Evolutionary conservation across 306 rosid genomes (phyloP).

Genomic region (Glycine latifolia): DNA sequence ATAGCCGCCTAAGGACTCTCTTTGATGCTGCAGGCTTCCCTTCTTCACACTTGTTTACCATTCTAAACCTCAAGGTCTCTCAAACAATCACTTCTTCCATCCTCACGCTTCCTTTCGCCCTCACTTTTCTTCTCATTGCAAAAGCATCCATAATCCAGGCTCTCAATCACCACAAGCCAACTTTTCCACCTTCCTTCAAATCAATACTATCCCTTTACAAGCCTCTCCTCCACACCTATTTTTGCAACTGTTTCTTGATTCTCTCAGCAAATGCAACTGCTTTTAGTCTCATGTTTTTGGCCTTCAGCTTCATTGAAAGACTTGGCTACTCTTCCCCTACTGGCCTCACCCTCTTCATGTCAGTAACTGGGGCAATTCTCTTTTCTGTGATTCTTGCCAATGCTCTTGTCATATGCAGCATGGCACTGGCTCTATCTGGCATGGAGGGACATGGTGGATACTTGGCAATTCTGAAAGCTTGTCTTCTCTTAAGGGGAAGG

Average conservation of each 20-base stretch:
- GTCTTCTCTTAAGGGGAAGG: conserved; percentile 73
- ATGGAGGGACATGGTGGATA: conserved; percentile 73
- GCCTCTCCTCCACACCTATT: conserved; percentile 65
- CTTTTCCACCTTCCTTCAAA: conserved; percentile 50
- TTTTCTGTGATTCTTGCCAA: conserved; percentile 89
- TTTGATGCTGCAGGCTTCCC: conserved; percentile 90
- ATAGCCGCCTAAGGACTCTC: conserved; percentile 60
- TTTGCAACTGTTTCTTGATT: conserved; percentile 71
- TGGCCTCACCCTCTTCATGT: conserved; percentile 57
- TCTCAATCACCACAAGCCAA: conserved; percentile 58
- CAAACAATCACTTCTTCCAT: conserved; percentile 78
- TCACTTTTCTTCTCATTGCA: conserved; percentile 74
- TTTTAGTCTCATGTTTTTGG: conserved; percentile 69
- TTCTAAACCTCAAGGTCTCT: conserved; percentile 78
- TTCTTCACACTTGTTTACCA: conserved; percentile 63
- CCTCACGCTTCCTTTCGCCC: conserved; percentile 78
- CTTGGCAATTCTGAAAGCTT: conserved; percentile 75
- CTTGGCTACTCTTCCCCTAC: conserved; percentile 58
- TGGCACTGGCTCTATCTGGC: conserved; percentile 77
- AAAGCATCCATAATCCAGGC: conserved; percentile 71
- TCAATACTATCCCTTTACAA: conserved; percentile 61
- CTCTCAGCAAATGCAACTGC: conserved; percentile 78
- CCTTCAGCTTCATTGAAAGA: conserved; percentile 64
- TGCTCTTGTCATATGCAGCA: conserved; percentile 69
- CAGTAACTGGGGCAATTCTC: conserved; percentile 77